phyloP scores from a whole-genome alignment of 208 protist species.

The Spongospora subterranea region DNA sequence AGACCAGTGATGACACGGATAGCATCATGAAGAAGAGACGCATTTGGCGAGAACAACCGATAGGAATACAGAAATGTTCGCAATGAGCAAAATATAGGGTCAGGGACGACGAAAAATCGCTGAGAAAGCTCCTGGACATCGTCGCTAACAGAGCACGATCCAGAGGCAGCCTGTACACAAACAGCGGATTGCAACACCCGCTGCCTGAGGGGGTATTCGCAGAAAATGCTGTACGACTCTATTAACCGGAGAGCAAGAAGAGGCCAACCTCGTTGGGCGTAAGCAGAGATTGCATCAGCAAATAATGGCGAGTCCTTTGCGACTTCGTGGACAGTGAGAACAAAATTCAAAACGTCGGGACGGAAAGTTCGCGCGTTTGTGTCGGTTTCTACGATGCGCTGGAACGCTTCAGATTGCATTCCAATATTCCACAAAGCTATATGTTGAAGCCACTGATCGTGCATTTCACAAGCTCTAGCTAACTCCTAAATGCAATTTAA shows the following conservation, averaged over 20 bases:
- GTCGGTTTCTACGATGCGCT: background rate
- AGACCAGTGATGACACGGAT: too few relatives aligned
- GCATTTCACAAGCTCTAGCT: background rate
- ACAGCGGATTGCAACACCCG: background rate
- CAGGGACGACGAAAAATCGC: background rate
- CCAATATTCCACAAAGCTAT: background rate
- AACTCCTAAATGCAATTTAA: background rate
- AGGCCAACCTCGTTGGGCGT: slow-evolving; percentile 31
- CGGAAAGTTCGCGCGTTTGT: background rate
- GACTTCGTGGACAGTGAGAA: background rate
- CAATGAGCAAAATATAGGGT: background rate
- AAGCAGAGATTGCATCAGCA: background rate
- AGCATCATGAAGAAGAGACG: background rate
- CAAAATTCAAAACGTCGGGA: background rate
- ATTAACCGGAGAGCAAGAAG: background rate
- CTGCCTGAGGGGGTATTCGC: background rate
- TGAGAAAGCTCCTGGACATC: background rate
- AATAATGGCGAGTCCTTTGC: background rate
- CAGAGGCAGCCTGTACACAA: background rate
- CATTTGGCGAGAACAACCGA: background rate
- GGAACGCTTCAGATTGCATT: background rate
- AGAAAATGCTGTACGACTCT: background rate
- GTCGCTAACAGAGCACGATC: background rate
- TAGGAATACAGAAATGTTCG: background rate
- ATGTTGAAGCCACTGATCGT: slow-evolving; percentile 48